Evolutionary conservation across 1,139 yeast genomes (phyloP).

Genomic region (Pichia inconspicua): DNA sequence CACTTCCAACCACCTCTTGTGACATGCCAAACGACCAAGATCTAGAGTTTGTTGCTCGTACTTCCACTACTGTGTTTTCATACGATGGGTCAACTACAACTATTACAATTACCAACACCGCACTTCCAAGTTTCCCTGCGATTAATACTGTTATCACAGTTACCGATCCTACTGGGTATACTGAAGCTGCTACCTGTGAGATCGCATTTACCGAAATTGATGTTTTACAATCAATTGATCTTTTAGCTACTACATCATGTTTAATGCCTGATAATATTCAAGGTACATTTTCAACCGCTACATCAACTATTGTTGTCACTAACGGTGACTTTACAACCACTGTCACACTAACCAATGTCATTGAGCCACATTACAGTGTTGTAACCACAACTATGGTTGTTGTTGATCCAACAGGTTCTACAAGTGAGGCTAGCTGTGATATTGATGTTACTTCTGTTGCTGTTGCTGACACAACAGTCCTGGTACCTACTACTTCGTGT

Average conservation of each 20-base stretch:
- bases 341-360: background rate
- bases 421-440: background rate
- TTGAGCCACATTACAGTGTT: background rate
- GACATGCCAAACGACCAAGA: too few relatives aligned
- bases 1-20: too few relatives aligned
- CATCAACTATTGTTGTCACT: background rate
- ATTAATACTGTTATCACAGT: background rate
- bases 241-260: conserved; percentile 4
- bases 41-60: too few relatives aligned
- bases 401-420: background rate
- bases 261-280: background rate
- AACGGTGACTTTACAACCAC: background rate
- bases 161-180: background rate
- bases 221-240: background rate
- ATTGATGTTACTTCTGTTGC: background rate
- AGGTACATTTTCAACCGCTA: background rate
- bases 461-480: background rate
- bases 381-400: background rate
- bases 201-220: conserved; percentile 2
- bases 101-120: background rate
- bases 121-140: background rate
- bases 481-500: background rate
- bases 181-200: background rate
- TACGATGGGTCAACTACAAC: too few relatives aligned
- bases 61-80: too few relatives aligned